Conservation (phyloP, 2,329 filamentous ascomycete species). For the Ophioceras dolichostomum region DNA sequence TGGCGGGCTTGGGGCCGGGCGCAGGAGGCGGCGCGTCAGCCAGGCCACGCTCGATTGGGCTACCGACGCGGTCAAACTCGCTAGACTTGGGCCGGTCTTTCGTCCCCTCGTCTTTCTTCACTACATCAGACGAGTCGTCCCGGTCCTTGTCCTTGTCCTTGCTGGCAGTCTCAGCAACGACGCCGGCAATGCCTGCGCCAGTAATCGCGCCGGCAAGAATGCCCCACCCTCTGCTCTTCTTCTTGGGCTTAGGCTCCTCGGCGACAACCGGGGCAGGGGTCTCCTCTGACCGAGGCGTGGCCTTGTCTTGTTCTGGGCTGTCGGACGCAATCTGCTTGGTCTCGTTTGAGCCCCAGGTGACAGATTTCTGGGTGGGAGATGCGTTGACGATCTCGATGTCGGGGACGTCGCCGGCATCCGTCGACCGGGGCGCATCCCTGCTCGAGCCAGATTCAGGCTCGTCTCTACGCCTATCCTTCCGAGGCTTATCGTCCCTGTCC, state of each 20-base stretch:
- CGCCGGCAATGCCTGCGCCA: conserved; percentile 20
- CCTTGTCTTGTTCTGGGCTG: conserved; percentile 30
- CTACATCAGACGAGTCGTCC: too few species aligned
- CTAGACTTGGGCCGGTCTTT: background rate
- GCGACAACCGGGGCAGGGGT: conserved; percentile 5
- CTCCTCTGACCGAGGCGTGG: conserved; percentile 14
- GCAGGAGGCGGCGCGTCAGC: conserved; percentile 30
- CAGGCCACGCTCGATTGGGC: conserved; percentile 1
- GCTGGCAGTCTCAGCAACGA: conserved; percentile 3
- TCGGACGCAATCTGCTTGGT: conserved; percentile 52
- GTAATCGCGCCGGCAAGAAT: conserved; percentile 37
- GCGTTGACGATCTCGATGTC: conserved; percentile 21
- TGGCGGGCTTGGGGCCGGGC: conserved; percentile 44
- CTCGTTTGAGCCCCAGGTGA: conserved; percentile 54
- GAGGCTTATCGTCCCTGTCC: too few species aligned
- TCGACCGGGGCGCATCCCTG: conserved; percentile 8
- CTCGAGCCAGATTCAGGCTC: too few species aligned
- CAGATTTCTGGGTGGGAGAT: conserved; percentile 43
- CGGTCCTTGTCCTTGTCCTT: conserved; percentile 4
- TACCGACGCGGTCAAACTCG: background rate
- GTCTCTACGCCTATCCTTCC: too few species aligned
- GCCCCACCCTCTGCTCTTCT: conserved; percentile 33
- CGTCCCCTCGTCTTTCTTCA: conserved; percentile 4
- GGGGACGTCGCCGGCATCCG: too few species aligned
- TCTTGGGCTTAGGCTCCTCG: background rate